Conservation (phyloP, 1,284 basidiomycete species). For the Sporisorium reilianum region DNA sequence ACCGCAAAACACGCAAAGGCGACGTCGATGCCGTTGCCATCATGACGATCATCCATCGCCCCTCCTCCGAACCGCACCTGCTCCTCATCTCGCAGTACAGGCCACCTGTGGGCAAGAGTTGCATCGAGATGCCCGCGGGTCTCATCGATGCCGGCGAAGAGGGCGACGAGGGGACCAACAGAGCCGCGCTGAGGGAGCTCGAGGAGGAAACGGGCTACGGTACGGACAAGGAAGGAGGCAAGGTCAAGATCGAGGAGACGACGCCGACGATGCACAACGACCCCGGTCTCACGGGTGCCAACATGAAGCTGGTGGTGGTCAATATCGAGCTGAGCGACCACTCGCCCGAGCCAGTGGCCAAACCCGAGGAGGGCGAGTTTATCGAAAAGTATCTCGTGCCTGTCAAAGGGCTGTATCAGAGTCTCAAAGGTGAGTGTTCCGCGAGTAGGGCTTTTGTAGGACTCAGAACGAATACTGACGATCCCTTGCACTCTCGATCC, state of each 20-base stretch:
- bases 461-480: neutral
- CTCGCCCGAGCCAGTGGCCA: slow-evolving; percentile 62
- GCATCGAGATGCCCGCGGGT: slow-evolving; percentile 68
- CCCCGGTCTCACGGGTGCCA: slow-evolving; percentile 62
- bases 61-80: slow-evolving; percentile 52
- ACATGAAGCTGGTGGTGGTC: slow-evolving; percentile 65
- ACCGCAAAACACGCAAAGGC: slow-evolving; percentile 65
- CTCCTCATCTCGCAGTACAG: slow-evolving; percentile 65
- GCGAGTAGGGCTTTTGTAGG: neutral
- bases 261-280: slow-evolving; percentile 62
- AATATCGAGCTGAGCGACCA: slow-evolving; percentile 61
- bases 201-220: slow-evolving; percentile 68
- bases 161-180: slow-evolving; percentile 56
- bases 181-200: slow-evolving; percentile 64
- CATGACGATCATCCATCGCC: slow-evolving; percentile 62
- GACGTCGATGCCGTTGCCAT: slow-evolving; percentile 67
- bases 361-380: slow-evolving; percentile 67
- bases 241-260: slow-evolving; percentile 51
- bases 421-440: slow-evolving; percentile 53
- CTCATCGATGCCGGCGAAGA: slow-evolving; percentile 66
- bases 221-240: slow-evolving; percentile 48
- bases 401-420: slow-evolving; percentile 49
- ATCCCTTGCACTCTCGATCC: neutral
- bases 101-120: slow-evolving; percentile 55
- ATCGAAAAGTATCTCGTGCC: slow-evolving; percentile 67